phyloP scores from a whole-genome alignment of 192 early-diverging fungal species.

The Phlyctochytrium arcticum region DNA sequence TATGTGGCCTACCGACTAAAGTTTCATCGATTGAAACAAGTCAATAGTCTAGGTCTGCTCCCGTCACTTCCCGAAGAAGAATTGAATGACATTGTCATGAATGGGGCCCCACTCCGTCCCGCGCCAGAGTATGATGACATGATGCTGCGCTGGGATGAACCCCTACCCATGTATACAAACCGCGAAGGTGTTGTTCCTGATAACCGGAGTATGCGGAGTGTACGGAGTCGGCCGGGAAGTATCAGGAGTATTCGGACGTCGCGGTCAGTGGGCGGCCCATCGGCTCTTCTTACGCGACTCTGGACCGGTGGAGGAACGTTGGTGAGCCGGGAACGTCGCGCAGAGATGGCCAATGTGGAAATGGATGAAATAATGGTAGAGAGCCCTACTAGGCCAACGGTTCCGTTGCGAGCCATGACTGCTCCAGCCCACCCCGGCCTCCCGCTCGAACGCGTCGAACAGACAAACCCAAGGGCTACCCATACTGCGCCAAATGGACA shows the following conservation, averaged over 20 bases:
- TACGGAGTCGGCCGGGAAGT: neutral
- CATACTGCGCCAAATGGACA: too few relatives aligned
- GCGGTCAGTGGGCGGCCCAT: too few relatives aligned
- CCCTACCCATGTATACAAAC: neutral
- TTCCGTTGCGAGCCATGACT: too few relatives aligned
- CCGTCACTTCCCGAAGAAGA: slow-evolving; percentile 3
- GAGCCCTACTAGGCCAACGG: too few relatives aligned
- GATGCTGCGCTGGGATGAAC: neutral
- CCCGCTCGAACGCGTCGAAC: too few relatives aligned
- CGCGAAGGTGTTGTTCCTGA: neutral
- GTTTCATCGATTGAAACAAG: slow-evolving; percentile 3
- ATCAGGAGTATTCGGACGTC: neutral
- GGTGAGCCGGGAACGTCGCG: too few relatives aligned
- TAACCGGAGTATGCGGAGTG: neutral
- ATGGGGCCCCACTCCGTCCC: slow-evolving; percentile 2
- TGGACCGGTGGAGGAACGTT: too few relatives aligned
- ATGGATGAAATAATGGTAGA: too few relatives aligned
- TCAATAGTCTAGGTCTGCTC: slow-evolving; percentile 4
- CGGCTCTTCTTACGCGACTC: too few relatives aligned
- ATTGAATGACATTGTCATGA: slow-evolving; percentile 19
- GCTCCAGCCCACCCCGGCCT: too few relatives aligned
- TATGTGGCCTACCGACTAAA: slow-evolving; percentile 2
- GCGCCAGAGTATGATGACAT: neutral
- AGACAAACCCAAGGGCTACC: too few relatives aligned
- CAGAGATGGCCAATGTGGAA: too few relatives aligned